Conservation (phyloP, 306 rosid genomes). For the Senna siamea region DNA sequence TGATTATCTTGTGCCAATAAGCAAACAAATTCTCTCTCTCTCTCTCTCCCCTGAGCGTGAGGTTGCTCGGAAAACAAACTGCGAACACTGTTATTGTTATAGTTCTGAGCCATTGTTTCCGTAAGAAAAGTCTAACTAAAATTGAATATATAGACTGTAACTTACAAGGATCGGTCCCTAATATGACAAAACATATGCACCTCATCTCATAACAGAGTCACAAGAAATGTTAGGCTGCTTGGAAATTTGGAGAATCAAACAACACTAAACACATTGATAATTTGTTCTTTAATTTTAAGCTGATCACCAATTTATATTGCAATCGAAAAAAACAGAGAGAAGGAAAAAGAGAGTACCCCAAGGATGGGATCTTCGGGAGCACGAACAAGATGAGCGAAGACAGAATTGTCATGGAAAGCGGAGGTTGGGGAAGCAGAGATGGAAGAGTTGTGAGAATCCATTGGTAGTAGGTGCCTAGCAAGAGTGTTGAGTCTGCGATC, state of each 20-base stretch:
- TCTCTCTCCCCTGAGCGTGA: background rate
- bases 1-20: background rate
- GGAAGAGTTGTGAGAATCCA: constrained; percentile 48
- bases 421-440: constrained; percentile 52
- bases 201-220: background rate
- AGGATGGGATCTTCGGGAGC: constrained; percentile 99
- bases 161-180: background rate
- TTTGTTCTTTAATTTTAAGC: background rate
- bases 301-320: background rate
- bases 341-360: constrained; percentile 59
- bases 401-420: constrained; percentile 53
- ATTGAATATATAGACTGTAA: background rate
- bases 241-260: background rate
- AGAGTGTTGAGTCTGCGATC: constrained; percentile 80
- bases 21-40: background rate
- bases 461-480: constrained; percentile 52
- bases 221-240: background rate
- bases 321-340: background rate
- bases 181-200: background rate
- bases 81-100: background rate
- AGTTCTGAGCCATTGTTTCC: background rate
- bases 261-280: background rate
- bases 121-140: background rate
- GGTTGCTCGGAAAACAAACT: background rate
- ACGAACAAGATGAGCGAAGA: constrained; percentile 78